Conservation (phyloP, 495 filamentous ascomycete genomes). For the Viridothelium virens region DNA sequence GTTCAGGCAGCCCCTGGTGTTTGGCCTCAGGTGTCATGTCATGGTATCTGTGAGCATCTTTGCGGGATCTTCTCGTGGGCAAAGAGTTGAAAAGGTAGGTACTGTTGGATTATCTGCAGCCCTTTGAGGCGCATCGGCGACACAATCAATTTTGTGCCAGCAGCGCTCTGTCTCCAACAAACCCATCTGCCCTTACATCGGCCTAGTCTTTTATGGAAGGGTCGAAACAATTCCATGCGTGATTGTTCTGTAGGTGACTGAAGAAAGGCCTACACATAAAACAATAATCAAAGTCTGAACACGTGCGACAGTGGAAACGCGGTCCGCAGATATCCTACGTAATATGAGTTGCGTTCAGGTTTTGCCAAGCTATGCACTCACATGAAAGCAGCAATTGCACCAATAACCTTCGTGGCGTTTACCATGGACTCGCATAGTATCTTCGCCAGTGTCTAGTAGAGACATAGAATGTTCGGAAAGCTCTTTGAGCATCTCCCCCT, state of each 20-base stretch:
- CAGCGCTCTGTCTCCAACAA: no score
- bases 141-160: no score
- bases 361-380: neutral
- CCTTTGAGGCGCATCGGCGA: no score
- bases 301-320: neutral
- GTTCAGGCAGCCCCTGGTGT: no score
- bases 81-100: no score
- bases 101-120: no score
- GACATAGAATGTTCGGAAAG: neutral
- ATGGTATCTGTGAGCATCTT: no score
- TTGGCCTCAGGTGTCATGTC: no score
- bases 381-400: neutral
- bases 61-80: no score
- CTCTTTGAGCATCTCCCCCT: neutral
- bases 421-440: neutral
- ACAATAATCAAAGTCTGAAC: neutral
- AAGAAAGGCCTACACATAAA: neutral
- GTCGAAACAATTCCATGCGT: neutral
- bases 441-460: neutral
- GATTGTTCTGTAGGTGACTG: neutral
- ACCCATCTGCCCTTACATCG: no score
- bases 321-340: neutral
- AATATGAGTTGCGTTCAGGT: neutral
- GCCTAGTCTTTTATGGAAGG: no score
- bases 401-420: neutral